Evolutionary conservation across 2,329 filamentous ascomycete species (phyloP), one percentile per base, ranked within the genome.

Genomic region (Hypomyces rosellus): DNA sequence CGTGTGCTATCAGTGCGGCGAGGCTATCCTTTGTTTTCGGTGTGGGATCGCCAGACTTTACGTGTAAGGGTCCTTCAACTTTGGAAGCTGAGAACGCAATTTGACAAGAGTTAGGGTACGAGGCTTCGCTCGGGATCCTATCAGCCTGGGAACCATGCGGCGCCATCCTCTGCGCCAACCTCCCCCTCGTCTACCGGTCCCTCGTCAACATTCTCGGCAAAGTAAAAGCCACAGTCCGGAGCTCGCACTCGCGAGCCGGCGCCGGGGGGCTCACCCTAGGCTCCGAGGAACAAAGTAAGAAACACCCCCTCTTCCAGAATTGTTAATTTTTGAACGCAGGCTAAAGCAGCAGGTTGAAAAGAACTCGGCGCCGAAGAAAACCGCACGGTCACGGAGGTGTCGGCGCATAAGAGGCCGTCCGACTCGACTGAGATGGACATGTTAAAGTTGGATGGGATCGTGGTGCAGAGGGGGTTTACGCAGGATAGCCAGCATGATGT

Each of bases 91-190:
- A n/a, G n/a, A n/a, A n/a, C n/a, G n/a, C n/a, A 11, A 30, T 30
- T 30, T 30, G 25, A 30, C 25, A 30, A 8, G 25, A 30, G 9
- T 30, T 30, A 55, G 53, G 51, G 53, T 30, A 49, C 33, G 50
- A 45, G 11, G 47, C 37, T 6, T 25, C 44, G 2, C 22, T 55
- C 2, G 53, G 46, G 8, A 55, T 53, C 22, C 47, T 55, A n/a
- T 54, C 51, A 7, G 46, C 40, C 20, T 55, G 53, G 53, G 53
- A 55, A 16, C 47, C 53, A 13, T 55, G 53, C 51, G 51, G 53
- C 7, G 53, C 50, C 14, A 51, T 55, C 20, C 48, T 55, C 4
- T 55, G 51, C 48, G 53, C 51, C 22, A 55, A 55, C 25, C 15
- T 51, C 3, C 51, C 51, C 4, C 40, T 46, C 3, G 45, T 54